Conservation (phyloP, 345 rosid species). For the Euphorbia pulcherrima region DNA sequence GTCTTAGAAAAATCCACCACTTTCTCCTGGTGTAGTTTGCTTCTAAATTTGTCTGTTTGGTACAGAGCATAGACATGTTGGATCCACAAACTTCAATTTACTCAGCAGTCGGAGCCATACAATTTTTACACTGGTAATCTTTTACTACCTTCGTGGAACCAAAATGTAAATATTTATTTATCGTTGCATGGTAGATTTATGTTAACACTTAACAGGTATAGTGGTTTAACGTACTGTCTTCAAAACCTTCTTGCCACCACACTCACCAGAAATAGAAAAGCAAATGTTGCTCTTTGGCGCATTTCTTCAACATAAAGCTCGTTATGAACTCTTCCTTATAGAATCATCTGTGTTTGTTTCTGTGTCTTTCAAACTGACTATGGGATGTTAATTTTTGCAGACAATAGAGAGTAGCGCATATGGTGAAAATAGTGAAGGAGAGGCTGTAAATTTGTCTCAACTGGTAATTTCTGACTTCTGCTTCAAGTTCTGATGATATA, state of each 20-base stretch:
- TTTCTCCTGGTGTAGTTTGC: background rate
- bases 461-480: constrained; percentile 60
- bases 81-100: constrained; percentile 94
- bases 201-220: too few species aligned
- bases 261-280: too few species aligned
- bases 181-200: background rate
- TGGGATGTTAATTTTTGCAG: constrained; percentile 38
- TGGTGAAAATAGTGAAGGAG: constrained; percentile 71
- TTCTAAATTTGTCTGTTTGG: constrained; percentile 22
- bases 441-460: constrained; percentile 90
- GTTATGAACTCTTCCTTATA: background rate
- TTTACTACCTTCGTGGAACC: constrained; percentile 19
- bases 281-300: constrained; percentile 11
- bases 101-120: constrained; percentile 99
- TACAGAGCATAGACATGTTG: constrained; percentile 97
- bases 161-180: constrained; percentile 12
- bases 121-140: constrained; percentile 89
- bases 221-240: too few species aligned
- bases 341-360: constrained; percentile 1
- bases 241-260: too few species aligned
- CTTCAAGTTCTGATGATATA: constrained; percentile 19
- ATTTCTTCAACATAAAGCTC: background rate
- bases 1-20: too few species aligned
- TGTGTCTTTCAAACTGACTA: constrained; percentile 18
- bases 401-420: constrained; percentile 87